Evolutionary conservation across 139 green algal genomes (phyloP), one percentile per base, ranked within the genome.

Genomic region (Gonium pectorale): DNA sequence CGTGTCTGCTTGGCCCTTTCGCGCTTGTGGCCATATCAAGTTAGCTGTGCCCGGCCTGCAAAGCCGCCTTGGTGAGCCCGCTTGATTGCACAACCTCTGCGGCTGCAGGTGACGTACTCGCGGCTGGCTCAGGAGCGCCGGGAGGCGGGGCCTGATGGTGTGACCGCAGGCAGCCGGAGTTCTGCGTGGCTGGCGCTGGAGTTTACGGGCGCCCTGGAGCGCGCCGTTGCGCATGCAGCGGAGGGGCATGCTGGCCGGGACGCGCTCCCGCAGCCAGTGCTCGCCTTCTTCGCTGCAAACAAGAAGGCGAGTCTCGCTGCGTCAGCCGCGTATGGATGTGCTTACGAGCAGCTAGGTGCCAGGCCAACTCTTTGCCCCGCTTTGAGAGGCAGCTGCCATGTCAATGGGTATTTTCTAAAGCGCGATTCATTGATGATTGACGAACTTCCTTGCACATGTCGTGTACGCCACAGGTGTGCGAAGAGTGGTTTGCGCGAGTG

Each of bases 401-500:
- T n/a, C n/a, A n/a, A n/a, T n/a, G n/a, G n/a, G n/a, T n/a, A n/a
- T n/a, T n/a, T n/a, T n/a, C n/a, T n/a, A n/a, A n/a, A n/a, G n/a
- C n/a, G n/a, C n/a, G n/a, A n/a, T n/a, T n/a, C n/a, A n/a, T n/a
- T n/a, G n/a, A n/a, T n/a, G n/a, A n/a, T n/a, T n/a, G n/a, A n/a
- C n/a, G n/a, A n/a, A n/a, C n/a, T n/a, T n/a, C n/a, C n/a, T n/a
- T 56, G 49, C 17, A 15, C 17, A 15, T 19, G 17, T 56, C 17
- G 19, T 56, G 19, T 56, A 56, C 49, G 17, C 17, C 19, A n/a
- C 85, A 95, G 90, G 92, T 95, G n/a, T 97, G 94, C 79, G 87
- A 92, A 19, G 92, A 95, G 37, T 97, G 94, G 93, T 93, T 97
- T 51, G 75, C 60, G 1, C 88, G 93, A 8, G 54, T 90, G 49